Conservation (phyloP, 2,329 filamentous ascomycete genomes). For the Didymella pinodella region DNA sequence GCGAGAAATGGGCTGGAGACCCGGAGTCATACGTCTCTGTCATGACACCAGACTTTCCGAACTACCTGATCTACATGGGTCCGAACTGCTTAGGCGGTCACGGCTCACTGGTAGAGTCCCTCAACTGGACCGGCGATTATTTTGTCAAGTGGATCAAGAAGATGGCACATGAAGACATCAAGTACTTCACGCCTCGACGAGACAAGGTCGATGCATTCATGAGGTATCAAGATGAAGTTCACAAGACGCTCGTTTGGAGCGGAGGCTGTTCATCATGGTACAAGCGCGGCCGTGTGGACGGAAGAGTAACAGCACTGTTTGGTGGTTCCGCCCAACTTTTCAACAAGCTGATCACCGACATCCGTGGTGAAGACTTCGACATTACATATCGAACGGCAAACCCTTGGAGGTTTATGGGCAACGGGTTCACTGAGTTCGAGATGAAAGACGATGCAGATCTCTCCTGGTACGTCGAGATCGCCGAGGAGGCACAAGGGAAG, state of each 20-base stretch:
- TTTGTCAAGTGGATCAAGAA: constrained; percentile 37
- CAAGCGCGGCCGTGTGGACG: neutral
- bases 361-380: constrained; percentile 60
- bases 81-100: neutral
- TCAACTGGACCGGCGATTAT: constrained; percentile 34
- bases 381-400: constrained; percentile 57
- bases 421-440: constrained; percentile 56
- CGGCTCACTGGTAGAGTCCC: constrained; percentile 14
- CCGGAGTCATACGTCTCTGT: neutral
- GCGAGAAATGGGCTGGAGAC: neutral
- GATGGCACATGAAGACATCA: constrained; percentile 31
- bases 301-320: neutral
- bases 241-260: neutral
- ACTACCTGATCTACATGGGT: neutral
- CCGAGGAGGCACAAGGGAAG: constrained; percentile 32
- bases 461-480: constrained; percentile 34
- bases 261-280: neutral
- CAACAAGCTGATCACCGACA: constrained; percentile 35
- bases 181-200: constrained; percentile 25
- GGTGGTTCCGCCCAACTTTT: constrained; percentile 30
- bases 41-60: neutral
- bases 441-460: constrained; percentile 47
- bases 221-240: constrained; percentile 30
- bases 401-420: constrained; percentile 59
- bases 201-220: constrained; percentile 29